Evolutionary conservation across 1,284 basidiomycete species (phyloP).

Genomic region (Moesziomyces parantarcticus): DNA sequence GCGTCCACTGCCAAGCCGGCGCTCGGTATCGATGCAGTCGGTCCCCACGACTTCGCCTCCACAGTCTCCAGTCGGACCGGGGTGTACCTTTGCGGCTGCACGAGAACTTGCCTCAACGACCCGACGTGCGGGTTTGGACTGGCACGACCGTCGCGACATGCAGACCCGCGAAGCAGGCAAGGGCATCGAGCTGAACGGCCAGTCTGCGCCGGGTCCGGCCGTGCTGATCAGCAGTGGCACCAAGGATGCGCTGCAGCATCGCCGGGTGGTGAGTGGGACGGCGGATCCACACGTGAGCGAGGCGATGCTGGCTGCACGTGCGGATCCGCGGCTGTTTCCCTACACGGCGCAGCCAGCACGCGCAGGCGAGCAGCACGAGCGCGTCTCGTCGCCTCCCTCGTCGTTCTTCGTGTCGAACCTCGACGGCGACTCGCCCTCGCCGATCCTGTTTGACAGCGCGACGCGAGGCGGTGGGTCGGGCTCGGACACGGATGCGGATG

Average conservation of each 20-base stretch:
- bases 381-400: constrained; percentile 13
- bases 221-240: background rate
- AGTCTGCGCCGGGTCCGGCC: too few relatives aligned
- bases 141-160: background rate
- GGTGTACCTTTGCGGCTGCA: constrained; percentile 1
- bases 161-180: constrained; percentile 3
- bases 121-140: constrained; percentile 1
- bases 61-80: constrained; percentile 10
- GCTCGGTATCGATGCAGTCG: constrained; percentile 29
- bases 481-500: constrained; percentile 4
- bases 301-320: constrained; percentile 30
- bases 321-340: constrained; percentile 29
- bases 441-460: constrained; percentile 9
- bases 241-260: background rate
- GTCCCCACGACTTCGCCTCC: constrained; percentile 14
- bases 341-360: background rate
- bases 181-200: too few relatives aligned
- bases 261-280: background rate
- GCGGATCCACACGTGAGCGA: constrained; percentile 10
- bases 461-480: background rate
- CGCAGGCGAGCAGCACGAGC: background rate
- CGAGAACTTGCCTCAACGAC: constrained; percentile 6
- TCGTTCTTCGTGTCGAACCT: constrained; percentile 32
- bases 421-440: constrained; percentile 13
- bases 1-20: constrained; percentile 22